Evolutionary conservation across 345 rosid genomes (phyloP).

Genomic region (Boechera stricta): DNA sequence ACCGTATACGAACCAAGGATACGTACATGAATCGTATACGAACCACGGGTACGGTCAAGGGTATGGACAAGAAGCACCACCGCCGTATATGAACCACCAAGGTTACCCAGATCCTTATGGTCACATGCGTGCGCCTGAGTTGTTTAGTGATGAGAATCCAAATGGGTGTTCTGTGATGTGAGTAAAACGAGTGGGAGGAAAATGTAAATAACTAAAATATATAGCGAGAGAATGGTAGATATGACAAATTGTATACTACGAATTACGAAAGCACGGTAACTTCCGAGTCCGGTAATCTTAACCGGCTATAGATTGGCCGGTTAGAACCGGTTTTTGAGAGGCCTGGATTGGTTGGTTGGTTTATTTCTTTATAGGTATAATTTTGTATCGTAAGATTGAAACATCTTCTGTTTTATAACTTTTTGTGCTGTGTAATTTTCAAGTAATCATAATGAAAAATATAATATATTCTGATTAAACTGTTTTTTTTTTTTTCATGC

Average conservation of each 20-base stretch:
- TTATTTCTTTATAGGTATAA: neutral
- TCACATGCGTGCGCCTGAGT: slow-evolving; percentile 60
- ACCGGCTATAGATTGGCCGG: slow-evolving; percentile 38
- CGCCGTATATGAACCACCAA: slow-evolving; percentile 38
- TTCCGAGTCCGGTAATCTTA: slow-evolving; percentile 45
- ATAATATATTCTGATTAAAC: neutral
- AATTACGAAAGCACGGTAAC: slow-evolving; percentile 18
- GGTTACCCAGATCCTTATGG: slow-evolving; percentile 50
- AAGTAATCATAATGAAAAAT: neutral
- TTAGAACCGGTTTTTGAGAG: slow-evolving; percentile 46
- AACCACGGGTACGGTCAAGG: slow-evolving; percentile 44
- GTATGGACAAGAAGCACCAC: slow-evolving; percentile 37
- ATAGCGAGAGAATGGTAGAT: slow-evolving; percentile 43
- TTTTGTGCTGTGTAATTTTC: slow-evolving; percentile 11
- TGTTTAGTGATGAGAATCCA: slow-evolving; percentile 96
- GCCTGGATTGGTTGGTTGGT: slow-evolving; percentile 36
- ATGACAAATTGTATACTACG: slow-evolving; percentile 24
- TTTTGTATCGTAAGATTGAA: slow-evolving; percentile 8
- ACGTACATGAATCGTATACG: slow-evolving; percentile 40
- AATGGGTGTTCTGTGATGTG: slow-evolving; percentile 81
- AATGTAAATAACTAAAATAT: slow-evolving; percentile 46
- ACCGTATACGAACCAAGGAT: slow-evolving; percentile 44
- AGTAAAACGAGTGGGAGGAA: neutral
- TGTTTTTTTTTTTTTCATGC: neutral
- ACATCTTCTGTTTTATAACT: neutral